A percentile compares a stretch with the other conserved stretches of the same genome.
These are phyloP conservation scores for Clonostachys chloroleuca DNA, from an alignment of 2,329 filamentous ascomycete genomes.

Conservation along the genomic window DNA sequence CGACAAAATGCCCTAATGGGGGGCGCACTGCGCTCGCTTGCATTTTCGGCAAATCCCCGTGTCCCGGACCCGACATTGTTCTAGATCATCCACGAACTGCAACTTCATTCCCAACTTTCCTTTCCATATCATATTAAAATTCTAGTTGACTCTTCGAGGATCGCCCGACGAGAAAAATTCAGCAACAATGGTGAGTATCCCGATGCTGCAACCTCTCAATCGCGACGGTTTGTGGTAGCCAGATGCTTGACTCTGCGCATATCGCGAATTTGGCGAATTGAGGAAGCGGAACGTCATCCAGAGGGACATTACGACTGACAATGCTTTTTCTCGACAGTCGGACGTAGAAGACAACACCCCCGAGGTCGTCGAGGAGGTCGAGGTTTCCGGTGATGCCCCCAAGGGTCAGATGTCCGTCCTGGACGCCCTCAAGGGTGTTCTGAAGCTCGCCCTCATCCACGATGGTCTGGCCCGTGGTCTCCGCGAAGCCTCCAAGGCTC, in stretches of 20 bases:
- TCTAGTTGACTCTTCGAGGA: constrained; percentile 58
- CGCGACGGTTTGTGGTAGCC: no score
- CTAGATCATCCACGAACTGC: not conserved
- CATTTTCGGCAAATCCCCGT: constrained; percentile 28
- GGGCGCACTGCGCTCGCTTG: constrained; percentile 16
- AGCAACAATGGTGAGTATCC: constrained; percentile 56
- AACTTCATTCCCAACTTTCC: constrained; percentile 18
- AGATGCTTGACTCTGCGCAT: not conserved
- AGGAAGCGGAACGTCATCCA: constrained; percentile 11
- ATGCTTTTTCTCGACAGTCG: constrained; percentile 57
- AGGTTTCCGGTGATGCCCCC: constrained; percentile 88
- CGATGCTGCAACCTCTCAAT: not conserved
- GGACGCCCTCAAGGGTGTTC: constrained; percentile 96
- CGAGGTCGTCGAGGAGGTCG: constrained; percentile 85
- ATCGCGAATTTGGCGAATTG: not conserved
- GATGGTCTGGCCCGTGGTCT: constrained; percentile 98
- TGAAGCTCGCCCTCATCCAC: constrained; percentile 99
- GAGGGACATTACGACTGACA: not conserved
- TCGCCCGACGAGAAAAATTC: constrained; percentile 54
- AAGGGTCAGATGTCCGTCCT: constrained; percentile 97
- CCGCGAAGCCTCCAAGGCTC: constrained; percentile 96
- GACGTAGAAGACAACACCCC: constrained; percentile 99
- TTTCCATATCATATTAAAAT: constrained; percentile 15
- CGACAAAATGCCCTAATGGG: constrained; percentile 37
- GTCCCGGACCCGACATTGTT: not conserved